phyloP scores from a whole-genome alignment of 139 green algal species.

The Micractinium sp. region DNA sequence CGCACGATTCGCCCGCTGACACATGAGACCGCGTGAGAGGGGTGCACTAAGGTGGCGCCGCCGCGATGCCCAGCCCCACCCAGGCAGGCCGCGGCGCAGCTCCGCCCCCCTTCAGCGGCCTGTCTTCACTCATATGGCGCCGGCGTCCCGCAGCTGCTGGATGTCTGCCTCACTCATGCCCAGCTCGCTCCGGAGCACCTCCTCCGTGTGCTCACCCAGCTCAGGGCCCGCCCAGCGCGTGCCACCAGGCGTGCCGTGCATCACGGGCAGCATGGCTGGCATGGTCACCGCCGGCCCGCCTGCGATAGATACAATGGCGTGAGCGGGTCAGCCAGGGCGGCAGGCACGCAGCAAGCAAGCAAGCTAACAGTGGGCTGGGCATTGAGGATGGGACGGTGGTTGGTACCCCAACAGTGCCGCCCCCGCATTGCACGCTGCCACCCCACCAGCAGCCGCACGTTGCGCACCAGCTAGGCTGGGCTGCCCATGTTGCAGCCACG shows the following conservation, averaged over 20 bases:
- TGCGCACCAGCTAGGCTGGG: not conserved
- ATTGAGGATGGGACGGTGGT: not conserved
- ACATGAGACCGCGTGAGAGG: not conserved
- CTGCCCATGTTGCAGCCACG: not conserved
- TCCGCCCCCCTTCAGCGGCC: too few species aligned
- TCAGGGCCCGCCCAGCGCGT: slow-evolving; percentile 77
- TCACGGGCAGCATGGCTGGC: slow-evolving; percentile 66
- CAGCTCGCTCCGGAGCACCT: slow-evolving; percentile 68
- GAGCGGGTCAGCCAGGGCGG: not conserved
- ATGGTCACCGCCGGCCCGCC: slow-evolving; percentile 47
- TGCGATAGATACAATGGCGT: not conserved
- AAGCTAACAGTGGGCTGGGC: not conserved
- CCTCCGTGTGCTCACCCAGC: slow-evolving; percentile 76
- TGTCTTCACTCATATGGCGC: slow-evolving; percentile 45
- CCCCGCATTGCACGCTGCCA: too few species aligned
- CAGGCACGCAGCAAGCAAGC: not conserved
- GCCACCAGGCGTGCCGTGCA: slow-evolving; percentile 59
- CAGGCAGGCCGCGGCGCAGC: too few species aligned
- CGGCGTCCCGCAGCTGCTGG: slow-evolving; percentile 45
- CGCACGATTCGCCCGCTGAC: too few species aligned
- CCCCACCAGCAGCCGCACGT: not conserved
- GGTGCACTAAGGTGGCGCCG: too few species aligned
- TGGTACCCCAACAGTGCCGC: not conserved
- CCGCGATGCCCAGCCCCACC: too few species aligned
- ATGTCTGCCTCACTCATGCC: slow-evolving; percentile 52